Evolutionary conservation across 441 rosid species (phyloP).

Genomic region (Adansonia gregorii): DNA sequence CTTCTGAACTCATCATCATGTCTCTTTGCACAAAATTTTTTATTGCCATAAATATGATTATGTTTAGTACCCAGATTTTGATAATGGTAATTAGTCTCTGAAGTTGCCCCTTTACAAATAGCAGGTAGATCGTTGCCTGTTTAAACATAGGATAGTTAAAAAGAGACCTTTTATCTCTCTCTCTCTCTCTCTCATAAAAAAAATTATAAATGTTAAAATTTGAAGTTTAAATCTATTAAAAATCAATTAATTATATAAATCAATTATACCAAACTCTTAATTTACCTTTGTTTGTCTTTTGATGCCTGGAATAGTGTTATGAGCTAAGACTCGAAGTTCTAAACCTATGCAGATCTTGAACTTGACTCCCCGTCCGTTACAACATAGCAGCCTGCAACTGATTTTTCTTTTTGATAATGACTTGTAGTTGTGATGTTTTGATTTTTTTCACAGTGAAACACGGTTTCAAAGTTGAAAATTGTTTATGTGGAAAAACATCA

Average conservation of each 20-base stretch:
- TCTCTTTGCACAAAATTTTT: background rate
- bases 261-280: too few species aligned
- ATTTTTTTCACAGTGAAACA: constrained; percentile 14
- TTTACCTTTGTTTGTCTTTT: background rate
- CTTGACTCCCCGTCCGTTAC: too few species aligned
- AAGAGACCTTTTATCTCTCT: background rate
- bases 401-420: background rate
- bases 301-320: background rate
- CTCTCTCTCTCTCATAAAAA: too few species aligned
- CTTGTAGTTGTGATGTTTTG: background rate
- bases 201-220: too few species aligned
- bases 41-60: constrained; percentile 21
- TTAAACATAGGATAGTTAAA: constrained; percentile 20
- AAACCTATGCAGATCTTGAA: too few species aligned
- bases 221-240: too few species aligned
- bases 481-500: constrained; percentile 25
- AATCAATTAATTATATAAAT: too few species aligned
- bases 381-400: background rate
- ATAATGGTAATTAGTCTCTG: background rate
- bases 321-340: too few species aligned
- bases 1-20: constrained; percentile 29
- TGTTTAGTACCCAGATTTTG: constrained; percentile 20
- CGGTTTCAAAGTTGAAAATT: constrained; percentile 20
- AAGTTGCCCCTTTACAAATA: background rate
- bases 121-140: background rate